Percentiles rank a stretch among this genome's conserved stretches.
These are phyloP conservation scores for Achaetomiella virescens DNA, from an alignment of 495 filamentous ascomycete genomes.

Conservation along the genomic window DNA sequence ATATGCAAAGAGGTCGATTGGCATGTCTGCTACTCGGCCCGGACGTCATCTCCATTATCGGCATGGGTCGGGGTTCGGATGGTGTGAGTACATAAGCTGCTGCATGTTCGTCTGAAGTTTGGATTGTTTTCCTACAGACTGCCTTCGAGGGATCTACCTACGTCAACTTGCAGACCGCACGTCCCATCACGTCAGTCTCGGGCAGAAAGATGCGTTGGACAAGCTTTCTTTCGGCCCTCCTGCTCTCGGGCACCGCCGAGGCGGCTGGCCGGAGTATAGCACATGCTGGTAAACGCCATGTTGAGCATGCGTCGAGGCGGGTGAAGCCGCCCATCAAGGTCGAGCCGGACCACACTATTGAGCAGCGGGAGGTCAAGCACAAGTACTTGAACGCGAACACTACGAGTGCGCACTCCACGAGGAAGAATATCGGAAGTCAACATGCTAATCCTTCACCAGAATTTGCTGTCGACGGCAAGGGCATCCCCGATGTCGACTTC, in stretches of 20 bases:
- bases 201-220: slow-evolving; percentile 26
- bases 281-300: slow-evolving; percentile 33
- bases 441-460: slow-evolving; percentile 26
- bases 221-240: slow-evolving; percentile 21
- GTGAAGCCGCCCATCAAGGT: background rate
- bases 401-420: slow-evolving; percentile 19
- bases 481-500: slow-evolving; percentile 66
- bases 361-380: slow-evolving; percentile 3
- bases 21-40: too few relatives aligned
- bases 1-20: too few relatives aligned
- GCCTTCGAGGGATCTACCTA: background rate
- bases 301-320: slow-evolving; percentile 23
- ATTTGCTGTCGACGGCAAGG: slow-evolving; percentile 60
- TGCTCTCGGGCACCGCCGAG: slow-evolving; percentile 23
- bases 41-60: too few relatives aligned
- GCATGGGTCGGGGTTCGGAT: too few relatives aligned
- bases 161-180: background rate
- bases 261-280: slow-evolving; percentile 28
- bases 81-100: too few relatives aligned
- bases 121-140: too few relatives aligned
- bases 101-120: too few relatives aligned
- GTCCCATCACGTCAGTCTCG: background rate
- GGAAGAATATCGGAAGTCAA: background rate
- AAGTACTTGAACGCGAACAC: slow-evolving; percentile 35
- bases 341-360: background rate